Base-by-base conservation (phyloP, 441 rosid species). In the Populus hybrid region DNA sequence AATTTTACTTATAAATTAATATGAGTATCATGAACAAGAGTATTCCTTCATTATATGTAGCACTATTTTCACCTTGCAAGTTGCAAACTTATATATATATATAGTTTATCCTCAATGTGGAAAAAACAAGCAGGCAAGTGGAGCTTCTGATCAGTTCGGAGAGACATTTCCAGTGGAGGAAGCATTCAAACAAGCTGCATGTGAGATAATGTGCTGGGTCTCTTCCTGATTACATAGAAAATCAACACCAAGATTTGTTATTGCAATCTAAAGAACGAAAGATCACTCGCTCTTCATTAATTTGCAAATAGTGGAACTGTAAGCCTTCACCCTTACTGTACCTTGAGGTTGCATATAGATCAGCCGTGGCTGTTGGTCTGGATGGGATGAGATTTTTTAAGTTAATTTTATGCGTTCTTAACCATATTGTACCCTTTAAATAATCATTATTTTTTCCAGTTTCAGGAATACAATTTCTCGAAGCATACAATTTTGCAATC, bases 131-230 rank as follows among this genome's bases (percentile, higher is more conserved):
- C 87, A 88, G 91, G 89, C 75, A 42, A 78, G 69, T 16, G 86
- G 75, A 82, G 84, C 65, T 79, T 80, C 61, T 6, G 81, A 76
- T 66, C 90, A 88, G 79, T 34, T 82, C 65, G 69, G 83, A 69
- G 88, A 84, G 79, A 82, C 84, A 40, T 19, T 78, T 71, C 65
- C 86, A 34, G 85, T 78, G 26, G 96, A 86, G 71, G 94, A 89
- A 67, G 76, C 79, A 57, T 91, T 75, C 84, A 91, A 84, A 83
- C 91, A 90, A 83, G 98, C 87, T 46, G 90, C 88, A 42, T 73
- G 73, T 59, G 98, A 93, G 88, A 85, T 94, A 32, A 83, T 85
- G 79, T n/a, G 69, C 2, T 89, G 83, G 84, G 74, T 88, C 26
- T 77, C 88, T 74, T 78, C 91, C 74, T 82, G 78, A 85, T 38